A percentile compares a stretch with the other conserved stretches of the same genome.
These are phyloP conservation scores for Ilex aquifolium DNA, from an alignment of 257 asterid genomes.

Conservation along the genomic window DNA sequence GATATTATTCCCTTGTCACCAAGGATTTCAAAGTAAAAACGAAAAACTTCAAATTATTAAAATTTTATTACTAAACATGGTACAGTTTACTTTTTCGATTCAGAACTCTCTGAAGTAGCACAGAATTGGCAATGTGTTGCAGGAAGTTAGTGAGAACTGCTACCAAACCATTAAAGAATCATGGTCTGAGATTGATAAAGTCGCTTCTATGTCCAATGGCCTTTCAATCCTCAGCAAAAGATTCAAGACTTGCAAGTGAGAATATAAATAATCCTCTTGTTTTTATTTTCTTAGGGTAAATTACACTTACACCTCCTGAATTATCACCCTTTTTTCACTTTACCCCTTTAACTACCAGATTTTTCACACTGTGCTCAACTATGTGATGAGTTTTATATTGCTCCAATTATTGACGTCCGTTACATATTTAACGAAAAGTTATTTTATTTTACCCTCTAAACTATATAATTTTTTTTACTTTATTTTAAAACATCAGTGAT, in stretches of 20 bases:
- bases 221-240: conserved; percentile 38
- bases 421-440: too few relatives aligned
- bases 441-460: too few relatives aligned
- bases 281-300: not conserved
- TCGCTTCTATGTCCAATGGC: conserved; percentile 46
- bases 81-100: not conserved
- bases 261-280: not conserved
- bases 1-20: conserved; percentile 42
- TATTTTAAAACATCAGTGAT: too few relatives aligned
- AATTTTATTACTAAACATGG: too few relatives aligned
- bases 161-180: conserved; percentile 43
- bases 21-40: conserved; percentile 48
- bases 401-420: too few relatives aligned
- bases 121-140: not conserved
- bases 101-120: not conserved
- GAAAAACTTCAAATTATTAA: not conserved
- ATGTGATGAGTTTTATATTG: too few relatives aligned
- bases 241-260: conserved; percentile 73
- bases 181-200: conserved; percentile 57
- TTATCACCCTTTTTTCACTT: too few relatives aligned
- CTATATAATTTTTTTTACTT: too few relatives aligned
- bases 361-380: too few relatives aligned
- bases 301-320: not conserved
- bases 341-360: too few relatives aligned
- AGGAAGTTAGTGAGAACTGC: conserved; percentile 60